Conservation (phyloP, 805 yeast genomes). For the Kluyveromyces wickerhamii region DNA sequence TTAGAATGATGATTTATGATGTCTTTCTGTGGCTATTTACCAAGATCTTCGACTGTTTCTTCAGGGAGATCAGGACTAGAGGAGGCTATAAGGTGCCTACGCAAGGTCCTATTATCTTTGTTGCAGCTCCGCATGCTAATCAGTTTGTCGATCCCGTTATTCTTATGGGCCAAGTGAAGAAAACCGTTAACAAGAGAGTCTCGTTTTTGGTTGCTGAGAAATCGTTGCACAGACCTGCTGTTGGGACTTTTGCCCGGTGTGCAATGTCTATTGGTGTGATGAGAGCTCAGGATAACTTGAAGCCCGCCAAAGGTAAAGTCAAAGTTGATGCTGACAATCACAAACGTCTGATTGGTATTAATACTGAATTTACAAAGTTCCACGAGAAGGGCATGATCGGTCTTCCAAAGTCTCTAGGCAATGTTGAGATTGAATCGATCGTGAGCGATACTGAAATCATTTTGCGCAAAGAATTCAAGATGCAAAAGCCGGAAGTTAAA, state of each 20-base stretch:
- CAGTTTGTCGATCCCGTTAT: slow-evolving; percentile 78
- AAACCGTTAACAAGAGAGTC: slow-evolving; percentile 57
- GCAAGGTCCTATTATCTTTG: slow-evolving; percentile 81
- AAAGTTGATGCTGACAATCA: slow-evolving; percentile 48
- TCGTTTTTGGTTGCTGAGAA: slow-evolving; percentile 81
- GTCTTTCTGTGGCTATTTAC: slow-evolving; percentile 42
- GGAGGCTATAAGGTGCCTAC: slow-evolving; percentile 71
- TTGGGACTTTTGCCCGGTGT: slow-evolving; percentile 69
- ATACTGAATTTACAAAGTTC: slow-evolving; percentile 59
- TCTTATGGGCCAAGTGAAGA: slow-evolving; percentile 71
- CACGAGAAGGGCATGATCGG: slow-evolving; percentile 60
- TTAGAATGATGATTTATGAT: slow-evolving; percentile 41
- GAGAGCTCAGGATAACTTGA: slow-evolving; percentile 83
- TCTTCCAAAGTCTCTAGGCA: slow-evolving; percentile 71
- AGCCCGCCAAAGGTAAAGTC: slow-evolving; percentile 59
- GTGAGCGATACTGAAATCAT: slow-evolving; percentile 62
- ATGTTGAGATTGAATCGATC: slow-evolving; percentile 59
- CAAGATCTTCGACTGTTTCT: slow-evolving; percentile 56
- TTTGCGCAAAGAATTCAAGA: slow-evolving; percentile 63
- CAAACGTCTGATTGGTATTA: slow-evolving; percentile 50
- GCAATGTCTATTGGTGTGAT: slow-evolving; percentile 85
- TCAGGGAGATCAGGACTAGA: slow-evolving; percentile 80
- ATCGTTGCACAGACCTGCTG: slow-evolving; percentile 54
- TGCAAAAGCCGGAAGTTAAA: slow-evolving; percentile 34
- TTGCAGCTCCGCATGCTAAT: slow-evolving; percentile 97